phyloP scores from a whole-genome alignment of 257 asterid species.

The Mentha longifolia region DNA sequence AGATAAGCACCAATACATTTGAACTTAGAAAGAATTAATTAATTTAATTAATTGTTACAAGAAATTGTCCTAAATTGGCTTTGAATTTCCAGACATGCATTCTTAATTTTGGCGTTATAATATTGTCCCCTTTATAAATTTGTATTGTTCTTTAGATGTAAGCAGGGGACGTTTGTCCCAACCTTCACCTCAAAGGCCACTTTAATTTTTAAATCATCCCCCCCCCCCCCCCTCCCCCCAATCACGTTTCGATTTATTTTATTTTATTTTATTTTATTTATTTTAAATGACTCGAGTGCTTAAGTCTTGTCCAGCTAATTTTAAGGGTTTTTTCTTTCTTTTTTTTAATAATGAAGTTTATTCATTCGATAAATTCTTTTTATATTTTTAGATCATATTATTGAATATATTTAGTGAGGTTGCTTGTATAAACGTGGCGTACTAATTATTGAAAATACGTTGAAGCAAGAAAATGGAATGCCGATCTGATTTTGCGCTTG shows the following conservation, averaged over 20 bases:
- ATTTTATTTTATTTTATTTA: no score
- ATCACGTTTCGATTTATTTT: not conserved
- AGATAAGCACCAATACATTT: constrained; percentile 30
- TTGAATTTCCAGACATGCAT: constrained; percentile 23
- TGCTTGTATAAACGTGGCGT: no score
- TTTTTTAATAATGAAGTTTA: no score
- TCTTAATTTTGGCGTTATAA: constrained; percentile 21
- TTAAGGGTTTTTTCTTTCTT: no score
- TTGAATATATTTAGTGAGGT: no score
- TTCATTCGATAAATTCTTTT: no score
- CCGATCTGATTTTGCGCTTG: not conserved
- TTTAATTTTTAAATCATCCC: not conserved
- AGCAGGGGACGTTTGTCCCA: constrained; percentile 39
- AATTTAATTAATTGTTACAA: constrained; percentile 13
- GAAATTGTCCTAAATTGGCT: constrained; percentile 33
- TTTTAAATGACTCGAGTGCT: no score
- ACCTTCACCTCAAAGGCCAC: constrained; percentile 35
- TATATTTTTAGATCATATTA: no score
- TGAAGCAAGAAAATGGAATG: no score
- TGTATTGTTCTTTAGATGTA: constrained; percentile 24
- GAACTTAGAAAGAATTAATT: constrained; percentile 22
- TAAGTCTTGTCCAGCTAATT: no score
- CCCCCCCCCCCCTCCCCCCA: not conserved
- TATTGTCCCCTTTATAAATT: constrained; percentile 17
- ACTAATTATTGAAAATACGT: no score